These are phyloP conservation scores for Phragmites australis DNA, from an alignment of 176 grass and related monocot species.

Conservation along the genomic window DNA sequence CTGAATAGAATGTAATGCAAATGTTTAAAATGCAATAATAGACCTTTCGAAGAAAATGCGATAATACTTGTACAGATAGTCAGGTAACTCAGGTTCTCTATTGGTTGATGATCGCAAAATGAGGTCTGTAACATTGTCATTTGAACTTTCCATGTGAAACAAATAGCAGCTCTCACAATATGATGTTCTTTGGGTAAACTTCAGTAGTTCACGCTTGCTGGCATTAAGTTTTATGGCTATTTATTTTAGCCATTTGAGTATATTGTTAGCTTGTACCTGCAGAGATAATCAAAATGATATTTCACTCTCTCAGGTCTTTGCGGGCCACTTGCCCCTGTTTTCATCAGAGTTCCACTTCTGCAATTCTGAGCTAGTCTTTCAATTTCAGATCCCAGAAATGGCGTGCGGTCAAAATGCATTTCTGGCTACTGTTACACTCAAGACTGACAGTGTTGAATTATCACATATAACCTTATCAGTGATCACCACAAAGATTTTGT, in stretches of 20 bases:
- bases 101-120: neutral
- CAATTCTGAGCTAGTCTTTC: neutral
- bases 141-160: constrained; percentile 9
- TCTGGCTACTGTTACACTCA: neutral
- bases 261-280: neutral
- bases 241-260: neutral
- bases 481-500: neutral
- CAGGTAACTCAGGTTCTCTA: neutral
- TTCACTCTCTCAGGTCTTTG: neutral
- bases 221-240: neutral
- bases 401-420: neutral
- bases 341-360: neutral
- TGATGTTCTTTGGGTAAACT: too few relatives aligned
- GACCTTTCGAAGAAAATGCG: neutral
- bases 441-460: neutral
- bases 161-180: neutral
- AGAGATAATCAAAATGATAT: neutral
- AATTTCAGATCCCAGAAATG: neutral
- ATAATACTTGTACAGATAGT: neutral
- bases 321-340: neutral
- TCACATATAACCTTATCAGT: neutral
- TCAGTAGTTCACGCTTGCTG: too few relatives aligned
- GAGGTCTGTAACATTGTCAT: neutral
- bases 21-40: too few relatives aligned
- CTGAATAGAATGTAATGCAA: neutral